These are phyloP conservation scores for Fraxinus greggii DNA, from an alignment of 305 asterid genomes.

Conservation along the genomic window DNA sequence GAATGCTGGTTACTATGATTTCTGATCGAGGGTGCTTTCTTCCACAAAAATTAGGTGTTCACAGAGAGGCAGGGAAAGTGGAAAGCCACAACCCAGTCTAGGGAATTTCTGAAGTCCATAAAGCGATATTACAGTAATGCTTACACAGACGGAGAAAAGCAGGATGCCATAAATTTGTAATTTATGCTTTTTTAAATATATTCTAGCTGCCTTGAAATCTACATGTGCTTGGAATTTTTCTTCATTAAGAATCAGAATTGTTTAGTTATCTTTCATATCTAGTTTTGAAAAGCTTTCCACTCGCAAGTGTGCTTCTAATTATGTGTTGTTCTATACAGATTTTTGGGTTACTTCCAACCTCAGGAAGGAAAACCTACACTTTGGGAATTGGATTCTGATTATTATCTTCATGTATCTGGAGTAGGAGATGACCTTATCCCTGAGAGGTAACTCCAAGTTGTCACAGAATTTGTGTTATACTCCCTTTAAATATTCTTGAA, in stretches of 20 bases:
- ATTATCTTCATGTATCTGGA: constrained; percentile 96
- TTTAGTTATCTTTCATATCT: not conserved
- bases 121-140: constrained; percentile 97
- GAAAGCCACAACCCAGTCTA: constrained; percentile 98
- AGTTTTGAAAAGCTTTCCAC: constrained; percentile 1
- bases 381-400: constrained; percentile 98
- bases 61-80: constrained; percentile 99
- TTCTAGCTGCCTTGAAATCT: constrained; percentile 9
- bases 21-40: constrained; percentile 28
- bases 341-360: constrained; percentile 96
- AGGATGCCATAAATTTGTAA: constrained; percentile 97
- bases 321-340: constrained; percentile 52
- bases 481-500: not conserved
- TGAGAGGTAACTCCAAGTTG: constrained; percentile 43
- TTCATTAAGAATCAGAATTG: constrained; percentile 10
- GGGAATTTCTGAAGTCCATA: constrained; percentile 92
- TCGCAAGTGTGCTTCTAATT: constrained; percentile 20
- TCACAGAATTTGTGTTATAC: not conserved
- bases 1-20: not conserved
- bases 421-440: constrained; percentile 82
- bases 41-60: constrained; percentile 58
- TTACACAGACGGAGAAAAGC: constrained; percentile 98
- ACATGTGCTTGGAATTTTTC: constrained; percentile 4
- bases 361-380: constrained; percentile 96
- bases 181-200: constrained; percentile 27